Conservation (phyloP, 1,284 basidiomycete species). For the Calocybe gambosa region DNA sequence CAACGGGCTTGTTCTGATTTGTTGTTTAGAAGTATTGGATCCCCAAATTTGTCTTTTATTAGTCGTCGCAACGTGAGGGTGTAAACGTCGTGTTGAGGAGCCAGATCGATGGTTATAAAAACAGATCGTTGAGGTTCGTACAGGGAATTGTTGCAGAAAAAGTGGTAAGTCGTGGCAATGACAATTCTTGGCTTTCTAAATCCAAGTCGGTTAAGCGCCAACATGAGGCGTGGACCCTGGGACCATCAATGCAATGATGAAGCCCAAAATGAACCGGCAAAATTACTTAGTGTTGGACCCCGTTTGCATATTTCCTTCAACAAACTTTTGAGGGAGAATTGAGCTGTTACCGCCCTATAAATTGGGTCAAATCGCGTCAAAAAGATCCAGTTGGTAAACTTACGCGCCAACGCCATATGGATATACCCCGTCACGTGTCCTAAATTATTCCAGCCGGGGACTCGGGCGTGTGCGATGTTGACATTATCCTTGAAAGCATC, state of each 20-base stretch:
- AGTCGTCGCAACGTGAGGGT: constrained; percentile 5
- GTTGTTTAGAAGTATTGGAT: background rate
- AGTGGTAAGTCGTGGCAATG: constrained; percentile 5
- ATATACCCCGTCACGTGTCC: no score
- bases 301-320: background rate
- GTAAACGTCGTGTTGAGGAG: constrained; percentile 16
- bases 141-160: constrained; percentile 9
- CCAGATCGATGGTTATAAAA: constrained; percentile 12
- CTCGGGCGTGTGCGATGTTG: no score
- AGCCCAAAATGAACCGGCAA: background rate
- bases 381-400: no score
- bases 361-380: no score
- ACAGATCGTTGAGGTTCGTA: constrained; percentile 12
- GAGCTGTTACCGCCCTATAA: no score
- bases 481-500: no score
- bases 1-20: background rate
- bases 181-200: constrained; percentile 2
- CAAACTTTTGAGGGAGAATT: background rate
- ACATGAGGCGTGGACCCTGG: constrained; percentile 10
- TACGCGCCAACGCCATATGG: no score
- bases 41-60: constrained; percentile 8
- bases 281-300: background rate
- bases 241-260: constrained; percentile 8
- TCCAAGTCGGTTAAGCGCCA: constrained; percentile 8
- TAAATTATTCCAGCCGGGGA: no score